Conservation (phyloP, 2,329 filamentous ascomycete genomes). For the Ustulina deusta region DNA sequence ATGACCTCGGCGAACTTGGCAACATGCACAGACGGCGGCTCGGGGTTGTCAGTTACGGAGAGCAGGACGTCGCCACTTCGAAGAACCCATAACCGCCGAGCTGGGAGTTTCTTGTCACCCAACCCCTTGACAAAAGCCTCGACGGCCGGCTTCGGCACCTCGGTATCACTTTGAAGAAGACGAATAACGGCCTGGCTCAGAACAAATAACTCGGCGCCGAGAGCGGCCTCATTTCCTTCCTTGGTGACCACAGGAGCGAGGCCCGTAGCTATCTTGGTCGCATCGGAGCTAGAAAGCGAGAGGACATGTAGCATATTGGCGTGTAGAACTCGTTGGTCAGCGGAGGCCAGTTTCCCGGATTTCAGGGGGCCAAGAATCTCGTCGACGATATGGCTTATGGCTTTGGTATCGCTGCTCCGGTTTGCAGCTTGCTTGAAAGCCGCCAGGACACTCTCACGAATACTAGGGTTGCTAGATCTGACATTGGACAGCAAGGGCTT, state of each 20-base stretch:
- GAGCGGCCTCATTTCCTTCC: constrained; percentile 87
- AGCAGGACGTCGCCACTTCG: constrained; percentile 78
- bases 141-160: constrained; percentile 73
- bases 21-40: constrained; percentile 61
- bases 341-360: constrained; percentile 82
- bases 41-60: constrained; percentile 60
- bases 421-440: constrained; percentile 77
- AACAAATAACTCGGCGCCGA: constrained; percentile 79
- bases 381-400: constrained; percentile 76
- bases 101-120: constrained; percentile 82
- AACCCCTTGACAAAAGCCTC: constrained; percentile 85
- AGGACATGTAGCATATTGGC: constrained; percentile 81
- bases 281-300: constrained; percentile 69
- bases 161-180: constrained; percentile 69
- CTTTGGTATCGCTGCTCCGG: constrained; percentile 61
- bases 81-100: constrained; percentile 84
- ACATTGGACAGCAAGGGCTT: constrained; percentile 91
- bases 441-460: constrained; percentile 79
- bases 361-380: constrained; percentile 86
- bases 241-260: constrained; percentile 79
- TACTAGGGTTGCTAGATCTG: constrained; percentile 85
- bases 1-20: constrained; percentile 65
- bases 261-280: constrained; percentile 73
- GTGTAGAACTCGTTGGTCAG: constrained; percentile 86
- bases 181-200: constrained; percentile 74